Base-by-base conservation (phyloP, 2,329 filamentous ascomycete species). In the Fusarium longipes region DNA sequence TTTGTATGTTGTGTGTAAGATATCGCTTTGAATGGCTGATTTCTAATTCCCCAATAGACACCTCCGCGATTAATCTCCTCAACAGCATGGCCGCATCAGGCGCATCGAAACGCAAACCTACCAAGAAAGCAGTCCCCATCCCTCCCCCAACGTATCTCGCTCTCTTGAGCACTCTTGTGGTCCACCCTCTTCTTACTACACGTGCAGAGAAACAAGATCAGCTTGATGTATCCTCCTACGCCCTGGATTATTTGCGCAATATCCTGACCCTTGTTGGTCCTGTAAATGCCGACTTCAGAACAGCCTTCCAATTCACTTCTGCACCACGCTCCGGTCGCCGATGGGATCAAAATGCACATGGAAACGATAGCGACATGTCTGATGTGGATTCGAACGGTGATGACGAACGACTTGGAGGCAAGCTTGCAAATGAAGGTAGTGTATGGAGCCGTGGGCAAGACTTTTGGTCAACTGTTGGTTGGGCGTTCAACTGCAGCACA, bases 401-500 rank as follows among this genome's bases (percentile, higher is more conserved):
- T 4, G 81, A 82, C 1, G 85, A 85, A 43, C 79, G 81, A 11
- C 79, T 93, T 33, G 81, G 83, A 39, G 83, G 87, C 8, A 82
- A 84, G 11, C 82, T 93, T 57, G 89, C 90, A 2, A 86, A 87
- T 49, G 81, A 85, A 15, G 84, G 88, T 40, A 90, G 91, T 29
- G 66, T 97, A 3, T 97, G 92, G 87, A 81, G 81, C 17, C 86
- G 87, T n/a, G 92, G 91, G 1, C 89, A 92, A 63, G 93, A 97
- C 74, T 96, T 98, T 73, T 99, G 96, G 93, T 86, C 89, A 39
- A 87, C 92, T 0, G 85, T 96, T 0, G 96, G 95, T 5, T 98
- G 96, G 96, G 91, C 92, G 0, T 93, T 98, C 77, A 96, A 95
- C 75, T 98, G 95, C 80, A 94, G 93, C 50, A 85, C 91, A 3